Percentiles rank a stretch among this genome's conserved stretches.
Evolutionary conservation across 2,329 filamentous ascomycete genomes (phyloP).

Genomic region (Aspergillus sp.): DNA sequence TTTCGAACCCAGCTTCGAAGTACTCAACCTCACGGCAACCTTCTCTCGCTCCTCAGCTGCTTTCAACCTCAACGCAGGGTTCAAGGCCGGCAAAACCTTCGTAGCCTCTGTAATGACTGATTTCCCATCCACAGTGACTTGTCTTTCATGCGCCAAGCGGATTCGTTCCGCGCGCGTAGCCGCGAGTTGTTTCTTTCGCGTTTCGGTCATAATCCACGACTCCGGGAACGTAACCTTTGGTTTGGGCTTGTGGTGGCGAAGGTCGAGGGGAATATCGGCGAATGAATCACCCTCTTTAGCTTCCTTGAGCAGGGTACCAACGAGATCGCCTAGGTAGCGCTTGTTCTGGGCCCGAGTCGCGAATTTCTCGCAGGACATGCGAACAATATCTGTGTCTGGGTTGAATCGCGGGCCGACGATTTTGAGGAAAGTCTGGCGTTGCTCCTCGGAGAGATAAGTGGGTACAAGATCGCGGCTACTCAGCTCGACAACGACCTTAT

Average conservation of each 20-base stretch:
- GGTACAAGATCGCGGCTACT: constrained; percentile 69
- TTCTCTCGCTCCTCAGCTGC: constrained; percentile 28
- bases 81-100: constrained; percentile 37
- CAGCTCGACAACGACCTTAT: constrained; percentile 95
- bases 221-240: constrained; percentile 73
- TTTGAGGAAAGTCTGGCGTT: constrained; percentile 83
- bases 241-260: constrained; percentile 78
- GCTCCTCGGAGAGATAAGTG: constrained; percentile 64
- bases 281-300: constrained; percentile 85
- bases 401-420: constrained; percentile 86
- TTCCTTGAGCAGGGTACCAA: constrained; percentile 72
- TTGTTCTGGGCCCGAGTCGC: constrained; percentile 95
- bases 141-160: constrained; percentile 62
- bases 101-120: constrained; percentile 43
- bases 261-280: constrained; percentile 85
- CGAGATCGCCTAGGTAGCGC: constrained; percentile 81
- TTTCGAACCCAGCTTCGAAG: constrained; percentile 20
- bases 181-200: constrained; percentile 69
- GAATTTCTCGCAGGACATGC: constrained; percentile 89
- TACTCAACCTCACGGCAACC: constrained; percentile 24
- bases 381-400: constrained; percentile 76
- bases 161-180: constrained; percentile 59
- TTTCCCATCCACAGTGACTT: constrained; percentile 59
- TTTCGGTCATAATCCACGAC: constrained; percentile 77
- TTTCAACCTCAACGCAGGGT: constrained; percentile 32